A percentile compares a stretch with the other conserved stretches of the same genome.
phyloP scores from a whole-genome alignment of 2,329 filamentous ascomycete species.

The Penicillium sp. region DNA sequence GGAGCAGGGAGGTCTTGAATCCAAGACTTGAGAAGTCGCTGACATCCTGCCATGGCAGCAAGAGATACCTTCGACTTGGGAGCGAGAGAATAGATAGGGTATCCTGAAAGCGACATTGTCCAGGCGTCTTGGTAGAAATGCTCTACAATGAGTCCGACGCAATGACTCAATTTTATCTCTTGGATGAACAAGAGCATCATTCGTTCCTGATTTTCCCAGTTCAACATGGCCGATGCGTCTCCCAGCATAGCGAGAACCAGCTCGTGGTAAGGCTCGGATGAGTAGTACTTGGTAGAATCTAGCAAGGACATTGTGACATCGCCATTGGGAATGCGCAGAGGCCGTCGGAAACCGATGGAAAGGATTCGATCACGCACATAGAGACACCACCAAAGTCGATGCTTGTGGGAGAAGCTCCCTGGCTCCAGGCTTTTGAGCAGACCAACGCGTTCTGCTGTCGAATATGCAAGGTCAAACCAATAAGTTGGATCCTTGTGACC shows the following conservation, averaged over 20 bases:
- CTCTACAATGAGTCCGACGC: slow-evolving; percentile 3
- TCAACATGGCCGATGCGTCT: slow-evolving; percentile 6
- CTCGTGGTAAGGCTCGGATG: slow-evolving; percentile 5
- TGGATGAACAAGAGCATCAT: slow-evolving; percentile 11
- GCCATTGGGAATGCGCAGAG: slow-evolving; percentile 6
- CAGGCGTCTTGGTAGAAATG: slow-evolving; percentile 6
- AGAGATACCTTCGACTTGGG: slow-evolving; percentile 3
- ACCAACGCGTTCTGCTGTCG: slow-evolving; percentile 13
- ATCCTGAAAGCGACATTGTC: background rate
- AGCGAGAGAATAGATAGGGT: background rate
- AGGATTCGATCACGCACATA: slow-evolving; percentile 15
- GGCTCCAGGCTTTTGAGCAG: slow-evolving; percentile 5
- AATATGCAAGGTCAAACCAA: slow-evolving; percentile 16
- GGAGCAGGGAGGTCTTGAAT: slow-evolving; percentile 4
- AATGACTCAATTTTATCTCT: slow-evolving; percentile 7
- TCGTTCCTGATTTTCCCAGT: slow-evolving; percentile 9
- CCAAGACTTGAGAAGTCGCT: slow-evolving; percentile 7
- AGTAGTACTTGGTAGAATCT: slow-evolving; percentile 9
- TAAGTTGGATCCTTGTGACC: slow-evolving; percentile 13
- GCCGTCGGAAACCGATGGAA: slow-evolving; percentile 10
- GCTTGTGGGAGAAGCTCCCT: slow-evolving; percentile 10
- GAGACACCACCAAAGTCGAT: slow-evolving; percentile 14
- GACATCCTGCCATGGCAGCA: background rate
- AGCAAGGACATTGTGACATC: slow-evolving; percentile 8
- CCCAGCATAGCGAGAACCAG: slow-evolving; percentile 4